Conservation (phyloP, 306 rosid genomes). For the Rubus parviflorus region DNA sequence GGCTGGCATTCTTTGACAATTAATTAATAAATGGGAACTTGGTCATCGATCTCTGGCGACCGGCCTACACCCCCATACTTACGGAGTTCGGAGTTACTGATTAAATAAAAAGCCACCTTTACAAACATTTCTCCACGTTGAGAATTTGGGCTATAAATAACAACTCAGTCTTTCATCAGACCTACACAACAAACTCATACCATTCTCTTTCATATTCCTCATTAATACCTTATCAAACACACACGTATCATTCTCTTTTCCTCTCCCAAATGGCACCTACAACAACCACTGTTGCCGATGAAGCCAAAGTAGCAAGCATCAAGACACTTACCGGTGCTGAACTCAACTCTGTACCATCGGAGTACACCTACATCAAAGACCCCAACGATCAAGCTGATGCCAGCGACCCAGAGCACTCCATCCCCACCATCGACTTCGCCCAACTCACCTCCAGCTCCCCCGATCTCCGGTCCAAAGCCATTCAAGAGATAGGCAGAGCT, state of each 20-base stretch:
- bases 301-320: constrained; percentile 32
- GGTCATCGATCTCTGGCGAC: neutral
- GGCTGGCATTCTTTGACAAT: constrained; percentile 8
- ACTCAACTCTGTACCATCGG: constrained; percentile 36
- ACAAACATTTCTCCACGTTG: neutral
- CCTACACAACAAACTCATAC: neutral
- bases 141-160: neutral
- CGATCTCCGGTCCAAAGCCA: constrained; percentile 21
- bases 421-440: constrained; percentile 40
- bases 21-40: neutral
- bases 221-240: neutral
- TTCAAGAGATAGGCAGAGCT: constrained; percentile 32
- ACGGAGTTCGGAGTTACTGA: neutral
- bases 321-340: constrained; percentile 28
- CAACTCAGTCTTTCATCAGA: neutral
- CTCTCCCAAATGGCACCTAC: neutral
- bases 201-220: neutral
- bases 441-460: constrained; percentile 24
- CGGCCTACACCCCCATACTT: neutral
- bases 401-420: constrained; percentile 27
- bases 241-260: neutral
- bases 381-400: constrained; percentile 30
- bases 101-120: neutral
- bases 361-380: constrained; percentile 29
- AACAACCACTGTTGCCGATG: neutral